Conservation (phyloP, 768 basidiomycete genomes). For the Termitomyces titanicus region DNA sequence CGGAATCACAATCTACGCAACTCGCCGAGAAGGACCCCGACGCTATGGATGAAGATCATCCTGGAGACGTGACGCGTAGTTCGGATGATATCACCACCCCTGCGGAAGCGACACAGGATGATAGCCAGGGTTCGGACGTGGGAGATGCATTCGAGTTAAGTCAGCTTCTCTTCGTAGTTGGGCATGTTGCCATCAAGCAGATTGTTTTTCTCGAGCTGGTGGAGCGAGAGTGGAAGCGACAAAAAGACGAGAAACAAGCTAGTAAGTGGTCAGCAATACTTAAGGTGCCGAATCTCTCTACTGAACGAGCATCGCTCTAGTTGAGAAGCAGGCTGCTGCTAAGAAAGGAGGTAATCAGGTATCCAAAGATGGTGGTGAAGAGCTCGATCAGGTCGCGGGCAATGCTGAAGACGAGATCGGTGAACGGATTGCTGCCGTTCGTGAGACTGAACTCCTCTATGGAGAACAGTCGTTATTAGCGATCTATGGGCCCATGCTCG, state of each 20-base stretch:
- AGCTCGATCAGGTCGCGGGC: slow-evolving; percentile 91
- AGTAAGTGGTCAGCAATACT: slow-evolving; percentile 40
- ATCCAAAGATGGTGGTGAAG: slow-evolving; percentile 70
- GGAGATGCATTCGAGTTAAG: slow-evolving; percentile 87
- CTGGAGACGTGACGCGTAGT: slow-evolving; percentile 28
- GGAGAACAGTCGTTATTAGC: slow-evolving; percentile 79
- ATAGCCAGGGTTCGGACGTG: slow-evolving; percentile 41
- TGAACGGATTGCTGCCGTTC: slow-evolving; percentile 78
- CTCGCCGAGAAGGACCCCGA: slow-evolving; percentile 36
- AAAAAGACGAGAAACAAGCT: slow-evolving; percentile 85
- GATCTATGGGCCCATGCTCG: slow-evolving; percentile 85
- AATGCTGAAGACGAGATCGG: slow-evolving; percentile 99
- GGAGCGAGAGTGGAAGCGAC: slow-evolving; percentile 93
- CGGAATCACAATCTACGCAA: slow-evolving; percentile 12
- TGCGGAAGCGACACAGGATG: slow-evolving; percentile 24
- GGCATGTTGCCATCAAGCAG: slow-evolving; percentile 96
- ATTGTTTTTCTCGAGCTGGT: slow-evolving; percentile 95
- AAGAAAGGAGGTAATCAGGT: slow-evolving; percentile 28
- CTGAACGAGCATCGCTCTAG: slow-evolving; percentile 24
- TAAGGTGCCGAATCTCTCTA: background rate
- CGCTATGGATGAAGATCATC: slow-evolving; percentile 54
- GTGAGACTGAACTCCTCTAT: slow-evolving; percentile 86
- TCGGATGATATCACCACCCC: slow-evolving; percentile 24
- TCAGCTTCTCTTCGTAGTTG: slow-evolving; percentile 93
- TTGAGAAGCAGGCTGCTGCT: slow-evolving; percentile 54